These are phyloP conservation scores for Cudoniella acicularis DNA, from an alignment of 495 filamentous ascomycete genomes.

Conservation along the genomic window DNA sequence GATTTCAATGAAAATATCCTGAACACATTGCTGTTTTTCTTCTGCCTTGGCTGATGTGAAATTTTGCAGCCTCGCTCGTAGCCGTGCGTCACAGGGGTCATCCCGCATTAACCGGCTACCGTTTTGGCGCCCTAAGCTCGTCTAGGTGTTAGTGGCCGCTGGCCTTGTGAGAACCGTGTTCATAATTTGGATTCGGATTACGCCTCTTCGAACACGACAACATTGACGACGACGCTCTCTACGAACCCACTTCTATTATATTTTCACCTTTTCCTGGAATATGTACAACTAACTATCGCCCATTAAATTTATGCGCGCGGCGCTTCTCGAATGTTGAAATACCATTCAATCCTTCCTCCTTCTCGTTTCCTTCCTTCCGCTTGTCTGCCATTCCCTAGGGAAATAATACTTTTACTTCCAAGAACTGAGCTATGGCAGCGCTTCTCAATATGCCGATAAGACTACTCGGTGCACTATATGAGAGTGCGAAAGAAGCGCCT, in stretches of 20 bases:
- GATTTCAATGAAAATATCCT: constrained; percentile 12
- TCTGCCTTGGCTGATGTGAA: not conserved
- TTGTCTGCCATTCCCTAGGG: not conserved
- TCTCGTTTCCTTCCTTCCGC: not conserved
- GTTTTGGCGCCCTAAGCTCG: not conserved
- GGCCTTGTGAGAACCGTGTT: constrained; percentile 25
- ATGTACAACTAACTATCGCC: constrained; percentile 10
- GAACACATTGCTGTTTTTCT: not conserved
- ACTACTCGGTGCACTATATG: not conserved
- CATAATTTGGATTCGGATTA: constrained; percentile 10
- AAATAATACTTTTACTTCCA: not conserved
- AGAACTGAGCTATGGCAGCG: constrained; percentile 11
- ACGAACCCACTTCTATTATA: constrained; percentile 7
- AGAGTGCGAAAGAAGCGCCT: constrained; percentile 13
- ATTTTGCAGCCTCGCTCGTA: constrained; percentile 3
- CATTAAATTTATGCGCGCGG: not conserved
- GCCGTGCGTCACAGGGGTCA: constrained; percentile 13
- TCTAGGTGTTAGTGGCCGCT: not conserved
- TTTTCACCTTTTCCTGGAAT: constrained; percentile 1
- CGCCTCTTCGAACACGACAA: constrained; percentile 8
- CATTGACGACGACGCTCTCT: not conserved
- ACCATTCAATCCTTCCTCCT: not conserved
- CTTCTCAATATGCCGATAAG: constrained; percentile 9
- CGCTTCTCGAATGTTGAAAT: constrained; percentile 1
- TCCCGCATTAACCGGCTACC: not conserved